A percentile compares a stretch with the other conserved stretches of the same genome.
phyloP scores from a whole-genome alignment of 345 rosid species.

The Eucalyptus marginata region DNA sequence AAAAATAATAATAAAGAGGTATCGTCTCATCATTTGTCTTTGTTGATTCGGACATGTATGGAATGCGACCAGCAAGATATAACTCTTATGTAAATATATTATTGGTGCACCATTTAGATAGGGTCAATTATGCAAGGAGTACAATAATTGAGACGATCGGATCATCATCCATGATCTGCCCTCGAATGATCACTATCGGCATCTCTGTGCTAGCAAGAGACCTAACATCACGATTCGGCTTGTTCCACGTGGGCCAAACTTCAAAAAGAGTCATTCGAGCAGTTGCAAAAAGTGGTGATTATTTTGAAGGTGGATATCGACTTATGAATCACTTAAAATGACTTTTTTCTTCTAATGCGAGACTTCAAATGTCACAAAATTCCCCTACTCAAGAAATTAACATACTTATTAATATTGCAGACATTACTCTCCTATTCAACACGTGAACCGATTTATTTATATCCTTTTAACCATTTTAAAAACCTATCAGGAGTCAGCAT shows the following conservation, averaged over 20 bases:
- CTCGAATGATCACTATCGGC: background rate
- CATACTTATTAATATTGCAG: background rate
- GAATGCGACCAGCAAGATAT: background rate
- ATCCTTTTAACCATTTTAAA: fast-evolving
- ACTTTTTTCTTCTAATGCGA: fast-evolving
- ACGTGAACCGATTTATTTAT: no score
- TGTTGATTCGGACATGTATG: background rate
- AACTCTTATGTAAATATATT: background rate
- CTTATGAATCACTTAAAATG: fast-evolving
- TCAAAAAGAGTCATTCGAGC: no score
- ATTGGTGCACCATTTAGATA: background rate
- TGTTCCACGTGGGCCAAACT: background rate
- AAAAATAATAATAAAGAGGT: background rate
- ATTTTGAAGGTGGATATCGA: background rate
- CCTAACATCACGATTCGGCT: background rate
- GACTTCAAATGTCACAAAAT: background rate
- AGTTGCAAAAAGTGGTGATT: background rate
- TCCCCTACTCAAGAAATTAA: background rate
- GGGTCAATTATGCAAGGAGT: background rate
- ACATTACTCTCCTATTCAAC: background rate
- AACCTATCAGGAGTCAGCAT: fast-evolving
- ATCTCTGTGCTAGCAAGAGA: background rate
- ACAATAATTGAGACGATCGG: background rate
- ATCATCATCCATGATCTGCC: background rate
- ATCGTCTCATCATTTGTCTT: background rate